Evolutionary conservation across 2,329 filamentous ascomycete genomes (phyloP).

Genomic region (Cytospora piceae): DNA sequence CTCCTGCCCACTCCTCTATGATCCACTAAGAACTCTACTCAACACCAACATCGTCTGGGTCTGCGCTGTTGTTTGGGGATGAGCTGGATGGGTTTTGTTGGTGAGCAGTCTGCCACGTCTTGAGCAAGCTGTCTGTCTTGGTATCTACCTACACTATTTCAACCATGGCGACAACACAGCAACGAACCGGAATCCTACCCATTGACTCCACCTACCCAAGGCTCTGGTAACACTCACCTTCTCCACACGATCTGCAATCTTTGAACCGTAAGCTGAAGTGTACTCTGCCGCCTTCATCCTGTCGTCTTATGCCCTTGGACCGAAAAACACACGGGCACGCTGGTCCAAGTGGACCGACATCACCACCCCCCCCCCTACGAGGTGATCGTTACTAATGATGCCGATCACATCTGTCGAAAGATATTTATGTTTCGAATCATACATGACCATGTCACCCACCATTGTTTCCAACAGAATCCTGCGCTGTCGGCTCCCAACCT

Average conservation of each 20-base stretch:
- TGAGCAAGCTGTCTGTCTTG: background rate
- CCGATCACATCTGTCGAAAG: background rate
- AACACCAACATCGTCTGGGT: background rate
- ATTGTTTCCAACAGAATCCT: background rate
- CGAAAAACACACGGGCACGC: background rate
- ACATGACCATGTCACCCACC: slow-evolving; percentile 15
- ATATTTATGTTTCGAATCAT: slow-evolving; percentile 3
- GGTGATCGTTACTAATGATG: background rate
- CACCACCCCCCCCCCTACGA: background rate
- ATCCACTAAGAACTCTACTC: background rate
- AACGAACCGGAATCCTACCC: background rate
- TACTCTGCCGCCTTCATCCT: background rate
- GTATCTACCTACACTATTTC: background rate
- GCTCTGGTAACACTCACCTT: background rate
- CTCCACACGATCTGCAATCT: background rate
- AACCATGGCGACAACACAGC: background rate
- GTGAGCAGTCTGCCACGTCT: background rate
- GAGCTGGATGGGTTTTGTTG: background rate
- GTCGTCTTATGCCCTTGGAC: background rate
- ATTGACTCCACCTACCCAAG: background rate
- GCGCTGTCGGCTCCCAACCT: slow-evolving; percentile 10
- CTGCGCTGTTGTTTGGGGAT: background rate
- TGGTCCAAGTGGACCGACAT: background rate
- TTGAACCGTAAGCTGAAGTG: background rate
- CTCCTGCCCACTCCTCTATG: background rate